Evolutionary conservation across 805 yeast species (phyloP).

Genomic region (Kluyveromyces lactis): DNA sequence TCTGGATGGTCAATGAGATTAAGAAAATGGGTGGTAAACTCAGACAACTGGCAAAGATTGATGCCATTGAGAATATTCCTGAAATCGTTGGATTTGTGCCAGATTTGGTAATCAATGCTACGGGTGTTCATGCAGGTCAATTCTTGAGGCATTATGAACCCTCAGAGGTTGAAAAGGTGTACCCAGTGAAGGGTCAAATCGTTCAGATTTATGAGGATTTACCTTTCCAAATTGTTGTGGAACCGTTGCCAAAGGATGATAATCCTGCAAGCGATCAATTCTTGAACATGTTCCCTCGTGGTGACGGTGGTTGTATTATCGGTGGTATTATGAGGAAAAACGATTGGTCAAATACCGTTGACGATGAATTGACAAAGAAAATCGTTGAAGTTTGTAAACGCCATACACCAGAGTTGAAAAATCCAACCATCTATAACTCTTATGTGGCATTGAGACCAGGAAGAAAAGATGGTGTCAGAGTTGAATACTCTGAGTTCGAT

Average conservation of each 20-base stretch:
- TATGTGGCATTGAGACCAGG: conserved; percentile 56
- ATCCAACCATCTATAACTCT: conserved; percentile 13
- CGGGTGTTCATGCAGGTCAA: conserved; percentile 42
- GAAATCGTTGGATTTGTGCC: conserved; percentile 31
- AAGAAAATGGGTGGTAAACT: conserved; percentile 40
- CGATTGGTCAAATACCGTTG: conserved; percentile 30
- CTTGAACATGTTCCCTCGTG: conserved; percentile 58
- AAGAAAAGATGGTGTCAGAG: conserved; percentile 49
- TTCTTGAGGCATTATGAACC: conserved; percentile 33
- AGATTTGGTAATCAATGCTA: conserved; percentile 46
- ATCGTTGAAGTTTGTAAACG: conserved; percentile 37
- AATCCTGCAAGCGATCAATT: conserved; percentile 29
- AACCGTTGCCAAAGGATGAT: conserved; percentile 18
- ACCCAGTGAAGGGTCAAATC: conserved; percentile 55
- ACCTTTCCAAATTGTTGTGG: conserved; percentile 30
- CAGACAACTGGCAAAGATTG: conserved; percentile 33
- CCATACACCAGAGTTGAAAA: conserved; percentile 20
- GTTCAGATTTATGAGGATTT: conserved; percentile 41
- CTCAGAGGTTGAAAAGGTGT: conserved; percentile 31
- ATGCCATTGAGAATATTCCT: conserved; percentile 43
- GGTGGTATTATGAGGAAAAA: conserved; percentile 41
- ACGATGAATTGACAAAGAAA: conserved; percentile 38
- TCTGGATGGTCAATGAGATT: conserved; percentile 42
- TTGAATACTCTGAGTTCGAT: conserved; percentile 33
- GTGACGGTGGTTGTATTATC: conserved; percentile 63